A percentile compares a stretch with the other conserved stretches of the same genome.
phyloP scores from a whole-genome alignment of 163 green algal genomes.

The Botryococcus braunii region DNA sequence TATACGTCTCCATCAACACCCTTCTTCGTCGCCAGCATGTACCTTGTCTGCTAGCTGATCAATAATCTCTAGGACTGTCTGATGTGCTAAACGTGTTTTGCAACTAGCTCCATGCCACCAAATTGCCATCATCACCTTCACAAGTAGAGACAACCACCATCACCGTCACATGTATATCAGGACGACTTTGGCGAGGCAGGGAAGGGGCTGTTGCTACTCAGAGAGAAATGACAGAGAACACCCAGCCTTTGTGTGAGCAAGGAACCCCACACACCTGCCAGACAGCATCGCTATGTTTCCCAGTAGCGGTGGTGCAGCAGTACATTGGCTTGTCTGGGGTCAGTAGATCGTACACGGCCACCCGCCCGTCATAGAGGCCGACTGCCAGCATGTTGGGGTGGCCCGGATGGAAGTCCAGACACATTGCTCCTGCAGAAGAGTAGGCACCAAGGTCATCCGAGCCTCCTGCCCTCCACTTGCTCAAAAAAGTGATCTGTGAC shows the following conservation, averaged over 20 bases:
- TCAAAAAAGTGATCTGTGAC: background rate
- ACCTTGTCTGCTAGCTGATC: too few relatives aligned
- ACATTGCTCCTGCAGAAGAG: slow-evolving; percentile 65
- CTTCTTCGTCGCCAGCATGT: too few relatives aligned
- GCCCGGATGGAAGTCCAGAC: slow-evolving; percentile 80
- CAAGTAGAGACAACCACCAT: too few relatives aligned
- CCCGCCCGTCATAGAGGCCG: slow-evolving; percentile 77
- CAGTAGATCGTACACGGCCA: slow-evolving; percentile 68
- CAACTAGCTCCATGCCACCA: too few relatives aligned
- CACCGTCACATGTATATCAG: too few relatives aligned
- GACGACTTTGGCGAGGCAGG: too few relatives aligned
- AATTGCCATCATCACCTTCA: too few relatives aligned
- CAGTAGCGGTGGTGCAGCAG: slow-evolving; percentile 44
- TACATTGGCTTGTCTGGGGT: slow-evolving; percentile 11
- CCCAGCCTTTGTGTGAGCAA: background rate
- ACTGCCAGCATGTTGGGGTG: slow-evolving; percentile 77
- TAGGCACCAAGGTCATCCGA: too few relatives aligned
- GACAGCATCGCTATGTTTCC: slow-evolving; percentile 83
- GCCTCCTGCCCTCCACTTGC: background rate
- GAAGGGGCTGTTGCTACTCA: too few relatives aligned
- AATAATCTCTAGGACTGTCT: too few relatives aligned
- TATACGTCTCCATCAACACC: too few relatives aligned
- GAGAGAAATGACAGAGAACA: slow-evolving; percentile 23
- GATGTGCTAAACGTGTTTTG: too few relatives aligned
- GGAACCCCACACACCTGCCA: slow-evolving; percentile 73